Evolutionary conservation across 331 rosid species (phyloP), one percentile per base, ranked within the genome.

Genomic region (Rosa hybrid): DNA sequence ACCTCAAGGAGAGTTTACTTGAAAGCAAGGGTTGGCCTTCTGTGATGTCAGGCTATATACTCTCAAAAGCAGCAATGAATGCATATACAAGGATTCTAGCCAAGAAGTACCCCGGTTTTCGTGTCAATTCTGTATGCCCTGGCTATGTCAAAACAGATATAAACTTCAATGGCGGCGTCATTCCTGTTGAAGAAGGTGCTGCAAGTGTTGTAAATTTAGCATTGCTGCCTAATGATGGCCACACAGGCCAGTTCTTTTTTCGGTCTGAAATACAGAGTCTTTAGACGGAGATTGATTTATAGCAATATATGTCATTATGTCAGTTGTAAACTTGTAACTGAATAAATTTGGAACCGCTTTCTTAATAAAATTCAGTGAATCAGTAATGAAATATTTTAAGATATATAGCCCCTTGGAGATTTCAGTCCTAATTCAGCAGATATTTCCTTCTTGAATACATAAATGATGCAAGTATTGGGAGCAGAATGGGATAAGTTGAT

Each of bases 61-160:
- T 88, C 84, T 90, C 94, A 34, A 91, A 91, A 86, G 95, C 88
- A 65, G 86, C 88, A 41, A 5, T 91, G 79, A 91, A 89, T 84
- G 84, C 90, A 16, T 87, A 89, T 27, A 23, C 69, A 6, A 42
- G 44, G 30, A n/a, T 75, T 8, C 8, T 42, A 39, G 88, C 91
- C 14, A 84, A 13, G 50, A 82, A 86, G 23, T 75, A 64, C 67
- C 86, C 90, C 0, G 60, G 41, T 70, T 60, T 90, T 68, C 59
- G 77, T 54, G 50, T 86, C 76, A 90, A 87, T 77, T 77, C 83
- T 10, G 42, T 87, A 65, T 82, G 83, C 67, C 93, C 91, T 41
- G 87, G 91, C 59, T 84, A 1, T 86, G 85, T 84, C 38, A 87
- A 81, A 68, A 86, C 93, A 3, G 87, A 87, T 70, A 6, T 84